Evolutionary conservation across 805 yeast species (phyloP).

Genomic region (Wickerhamiella alocasiicola): DNA sequence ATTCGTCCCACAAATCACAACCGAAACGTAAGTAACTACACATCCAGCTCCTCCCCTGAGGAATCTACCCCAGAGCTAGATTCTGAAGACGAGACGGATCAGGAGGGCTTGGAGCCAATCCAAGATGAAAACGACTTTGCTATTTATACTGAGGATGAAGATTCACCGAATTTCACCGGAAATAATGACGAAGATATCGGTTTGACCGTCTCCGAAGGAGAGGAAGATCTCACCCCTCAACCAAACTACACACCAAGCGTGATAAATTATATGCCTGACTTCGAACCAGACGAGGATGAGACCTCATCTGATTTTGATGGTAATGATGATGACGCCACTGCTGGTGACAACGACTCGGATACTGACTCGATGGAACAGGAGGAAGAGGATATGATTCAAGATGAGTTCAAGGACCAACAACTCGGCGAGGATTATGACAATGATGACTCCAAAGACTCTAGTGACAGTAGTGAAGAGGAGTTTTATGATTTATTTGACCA

Average conservation of each 20-base stretch:
- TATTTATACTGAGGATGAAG: constrained; percentile 26
- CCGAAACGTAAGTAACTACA: background rate
- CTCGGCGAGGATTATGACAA: constrained; percentile 25
- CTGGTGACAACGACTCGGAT: constrained; percentile 31
- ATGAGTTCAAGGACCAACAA: constrained; percentile 17
- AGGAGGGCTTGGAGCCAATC: constrained; percentile 26
- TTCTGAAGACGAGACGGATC: constrained; percentile 35
- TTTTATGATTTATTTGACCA: constrained; percentile 14
- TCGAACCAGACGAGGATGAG: constrained; percentile 38
- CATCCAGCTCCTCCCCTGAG: background rate
- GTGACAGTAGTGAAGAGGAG: constrained; percentile 20
- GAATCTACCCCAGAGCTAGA: constrained; percentile 1
- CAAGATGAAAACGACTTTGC: constrained; percentile 15
- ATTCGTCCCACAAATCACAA: constrained; percentile 7
- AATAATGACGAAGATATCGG: constrained; percentile 30
- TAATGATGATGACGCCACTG: constrained; percentile 31
- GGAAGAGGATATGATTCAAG: constrained; percentile 31
- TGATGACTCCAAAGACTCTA: constrained; percentile 16
- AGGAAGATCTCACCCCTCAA: constrained; percentile 7
- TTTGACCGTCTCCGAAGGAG: constrained; percentile 39
- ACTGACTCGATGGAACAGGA: constrained; percentile 28
- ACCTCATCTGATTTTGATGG: too few relatives aligned
- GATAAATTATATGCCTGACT: constrained; percentile 24
- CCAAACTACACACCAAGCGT: constrained; percentile 23
- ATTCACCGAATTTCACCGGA: constrained; percentile 18